Percentiles rank a stretch among this genome's conserved stretches.
phyloP scores from a whole-genome alignment of 495 filamentous ascomycete genomes.

The Podospora didyma region DNA sequence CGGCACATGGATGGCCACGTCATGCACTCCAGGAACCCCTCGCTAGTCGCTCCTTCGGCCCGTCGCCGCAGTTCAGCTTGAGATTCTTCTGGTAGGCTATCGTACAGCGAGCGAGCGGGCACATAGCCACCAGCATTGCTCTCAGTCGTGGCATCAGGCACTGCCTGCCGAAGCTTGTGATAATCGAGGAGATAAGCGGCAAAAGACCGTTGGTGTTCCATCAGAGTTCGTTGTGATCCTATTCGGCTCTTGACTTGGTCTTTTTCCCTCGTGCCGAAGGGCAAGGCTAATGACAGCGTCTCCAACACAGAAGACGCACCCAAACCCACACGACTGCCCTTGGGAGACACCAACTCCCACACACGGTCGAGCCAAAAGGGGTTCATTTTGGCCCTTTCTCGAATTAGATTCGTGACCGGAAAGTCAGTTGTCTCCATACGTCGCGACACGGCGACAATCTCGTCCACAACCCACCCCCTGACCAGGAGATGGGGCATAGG shows the following conservation, averaged over 20 bases:
- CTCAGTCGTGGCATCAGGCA: neutral
- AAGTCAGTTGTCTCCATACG: constrained; percentile 20
- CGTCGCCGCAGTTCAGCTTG: constrained; percentile 10
- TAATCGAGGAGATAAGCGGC: constrained; percentile 16
- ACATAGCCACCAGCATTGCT: neutral
- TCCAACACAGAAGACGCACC: constrained; percentile 10
- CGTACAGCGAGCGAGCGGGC: constrained; percentile 6
- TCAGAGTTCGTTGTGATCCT: constrained; percentile 7
- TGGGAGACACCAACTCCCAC: constrained; percentile 7
- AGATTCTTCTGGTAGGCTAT: constrained; percentile 8
- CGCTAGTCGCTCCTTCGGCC: constrained; percentile 8
- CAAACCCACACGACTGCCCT: neutral
- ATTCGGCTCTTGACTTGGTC: neutral
- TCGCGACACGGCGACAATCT: constrained; percentile 9
- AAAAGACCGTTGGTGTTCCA: constrained; percentile 12
- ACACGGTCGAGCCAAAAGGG: constrained; percentile 18
- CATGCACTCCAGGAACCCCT: constrained; percentile 17
- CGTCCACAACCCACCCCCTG: constrained; percentile 15
- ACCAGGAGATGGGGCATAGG: constrained; percentile 11
- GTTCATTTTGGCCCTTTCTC: constrained; percentile 11
- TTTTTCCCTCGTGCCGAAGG: constrained; percentile 9
- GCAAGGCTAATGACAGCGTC: constrained; percentile 12
- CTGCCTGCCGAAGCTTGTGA: constrained; percentile 4
- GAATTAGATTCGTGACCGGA: constrained; percentile 12
- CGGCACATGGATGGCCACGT: constrained; percentile 20